Conservation (phyloP, 2,329 filamentous ascomycete species). For the Fusarium bulbicola region DNA sequence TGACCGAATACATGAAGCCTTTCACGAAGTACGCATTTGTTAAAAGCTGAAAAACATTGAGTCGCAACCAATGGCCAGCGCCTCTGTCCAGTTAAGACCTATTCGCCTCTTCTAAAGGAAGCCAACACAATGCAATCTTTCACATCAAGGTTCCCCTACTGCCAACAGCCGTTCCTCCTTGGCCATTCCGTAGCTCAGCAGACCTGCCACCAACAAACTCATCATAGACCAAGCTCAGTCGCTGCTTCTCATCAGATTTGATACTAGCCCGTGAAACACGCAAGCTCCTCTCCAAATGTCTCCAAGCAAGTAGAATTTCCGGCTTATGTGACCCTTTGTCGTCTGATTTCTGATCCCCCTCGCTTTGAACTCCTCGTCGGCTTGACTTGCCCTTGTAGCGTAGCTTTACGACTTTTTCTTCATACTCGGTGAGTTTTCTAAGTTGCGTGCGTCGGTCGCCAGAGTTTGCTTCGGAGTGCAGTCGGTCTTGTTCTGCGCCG, state of each 20-base stretch:
- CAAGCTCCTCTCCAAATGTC: neutral
- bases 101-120: no score
- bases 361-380: neutral
- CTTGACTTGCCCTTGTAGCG: neutral
- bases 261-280: neutral
- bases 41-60: no score
- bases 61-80: no score
- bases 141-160: neutral
- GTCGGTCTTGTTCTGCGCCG: neutral
- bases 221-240: neutral
- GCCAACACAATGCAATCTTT: no score
- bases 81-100: rapidly evolving
- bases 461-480: neutral
- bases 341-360: neutral
- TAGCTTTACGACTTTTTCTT: neutral
- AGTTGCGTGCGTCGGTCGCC: neutral
- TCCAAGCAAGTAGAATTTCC: neutral
- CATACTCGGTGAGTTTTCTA: neutral
- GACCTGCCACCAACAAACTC: conserved; percentile 1
- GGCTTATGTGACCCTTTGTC: neutral
- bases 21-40: no score
- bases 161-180: neutral
- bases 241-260: neutral
- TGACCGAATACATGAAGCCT: no score
- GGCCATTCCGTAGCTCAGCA: neutral